Conservation (phyloP, 2,329 filamentous ascomycete species). For the Clonostachys solani region DNA sequence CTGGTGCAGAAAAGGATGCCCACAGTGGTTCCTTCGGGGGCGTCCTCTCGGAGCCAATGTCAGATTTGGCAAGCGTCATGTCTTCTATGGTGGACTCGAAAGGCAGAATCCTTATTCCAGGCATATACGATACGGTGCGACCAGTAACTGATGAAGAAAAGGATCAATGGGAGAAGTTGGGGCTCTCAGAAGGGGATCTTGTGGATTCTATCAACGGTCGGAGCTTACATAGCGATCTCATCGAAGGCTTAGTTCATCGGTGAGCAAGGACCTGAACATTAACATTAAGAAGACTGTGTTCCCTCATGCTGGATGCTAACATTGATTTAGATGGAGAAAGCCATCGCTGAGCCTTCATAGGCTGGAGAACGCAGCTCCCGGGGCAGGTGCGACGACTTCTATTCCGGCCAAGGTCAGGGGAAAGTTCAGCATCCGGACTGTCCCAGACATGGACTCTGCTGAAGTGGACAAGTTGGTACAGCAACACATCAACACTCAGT, state of each 20-base stretch:
- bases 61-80: slow-evolving; percentile 83
- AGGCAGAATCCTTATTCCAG: slow-evolving; percentile 92
- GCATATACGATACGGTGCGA: slow-evolving; percentile 88
- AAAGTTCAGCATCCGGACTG: slow-evolving; percentile 97
- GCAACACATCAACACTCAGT: slow-evolving; percentile 78
- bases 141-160: slow-evolving; percentile 84
- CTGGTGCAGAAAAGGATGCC: slow-evolving; percentile 86
- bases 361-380: slow-evolving; percentile 90
- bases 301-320: slow-evolving; percentile 38
- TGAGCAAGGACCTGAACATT: slow-evolving; percentile 83
- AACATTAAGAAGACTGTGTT: slow-evolving; percentile 86
- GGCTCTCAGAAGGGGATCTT: slow-evolving; percentile 94
- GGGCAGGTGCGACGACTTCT: slow-evolving; percentile 93
- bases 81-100: slow-evolving; percentile 80
- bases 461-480: slow-evolving; percentile 82
- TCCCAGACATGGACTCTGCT: slow-evolving; percentile 94
- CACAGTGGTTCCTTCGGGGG: slow-evolving; percentile 97
- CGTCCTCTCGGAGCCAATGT: slow-evolving; percentile 97
- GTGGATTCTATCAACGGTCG: slow-evolving; percentile 86
- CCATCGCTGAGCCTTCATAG: slow-evolving; percentile 94
- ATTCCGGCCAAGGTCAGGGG: slow-evolving; percentile 97
- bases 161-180: slow-evolving; percentile 80
- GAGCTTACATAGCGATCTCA: slow-evolving; percentile 41
- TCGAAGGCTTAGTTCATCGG: slow-evolving; percentile 29
- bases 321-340: slow-evolving; percentile 80